Evolutionary conservation across 1,284 basidiomycete species (phyloP).

Genomic region (Cutaneotrichosporon sp.): DNA sequence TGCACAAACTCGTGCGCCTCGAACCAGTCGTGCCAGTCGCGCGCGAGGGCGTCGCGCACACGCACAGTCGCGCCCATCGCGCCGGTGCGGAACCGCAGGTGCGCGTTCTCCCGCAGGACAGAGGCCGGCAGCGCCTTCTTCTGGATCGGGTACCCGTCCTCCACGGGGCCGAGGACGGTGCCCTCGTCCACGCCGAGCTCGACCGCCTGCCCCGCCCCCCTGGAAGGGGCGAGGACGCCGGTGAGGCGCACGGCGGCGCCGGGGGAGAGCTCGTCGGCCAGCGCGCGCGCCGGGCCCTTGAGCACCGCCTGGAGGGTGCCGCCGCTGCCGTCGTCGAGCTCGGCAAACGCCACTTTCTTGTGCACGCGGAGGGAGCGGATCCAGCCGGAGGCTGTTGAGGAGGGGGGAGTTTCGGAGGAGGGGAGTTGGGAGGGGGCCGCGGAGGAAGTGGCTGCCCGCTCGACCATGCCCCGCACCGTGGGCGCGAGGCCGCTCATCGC

Average conservation of each 20-base stretch:
- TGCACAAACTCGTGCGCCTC: conserved; percentile 77
- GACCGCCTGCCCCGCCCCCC: conserved; percentile 67
- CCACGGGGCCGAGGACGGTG: conserved; percentile 69
- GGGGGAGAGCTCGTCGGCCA: conserved; percentile 59
- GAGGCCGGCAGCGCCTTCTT: conserved; percentile 74
- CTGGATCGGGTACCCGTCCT: conserved; percentile 84
- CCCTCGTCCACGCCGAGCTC: conserved; percentile 70
- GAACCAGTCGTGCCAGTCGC: conserved; percentile 65
- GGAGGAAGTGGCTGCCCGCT: not conserved
- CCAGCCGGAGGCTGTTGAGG: conserved; percentile 64
- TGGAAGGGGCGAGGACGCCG: conserved; percentile 67
- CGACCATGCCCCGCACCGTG: conserved; percentile 12
- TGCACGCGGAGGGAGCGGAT: conserved; percentile 78
- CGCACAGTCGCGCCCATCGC: conserved; percentile 71
- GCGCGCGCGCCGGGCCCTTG: conserved; percentile 51
- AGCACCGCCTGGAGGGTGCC: conserved; percentile 77
- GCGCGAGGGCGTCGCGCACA: conserved; percentile 63
- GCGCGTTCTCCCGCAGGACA: conserved; percentile 76
- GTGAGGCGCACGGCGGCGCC: conserved; percentile 70
- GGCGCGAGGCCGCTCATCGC: conserved; percentile 8
- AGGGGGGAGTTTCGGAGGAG: not conserved
- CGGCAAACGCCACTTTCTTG: conserved; percentile 81
- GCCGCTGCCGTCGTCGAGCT: conserved; percentile 78
- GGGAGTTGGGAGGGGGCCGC: not conserved
- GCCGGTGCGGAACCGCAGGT: conserved; percentile 77